Evolutionary conservation across 495 filamentous ascomycete genomes (phyloP).

Genomic region (Xylaria nigripes): DNA sequence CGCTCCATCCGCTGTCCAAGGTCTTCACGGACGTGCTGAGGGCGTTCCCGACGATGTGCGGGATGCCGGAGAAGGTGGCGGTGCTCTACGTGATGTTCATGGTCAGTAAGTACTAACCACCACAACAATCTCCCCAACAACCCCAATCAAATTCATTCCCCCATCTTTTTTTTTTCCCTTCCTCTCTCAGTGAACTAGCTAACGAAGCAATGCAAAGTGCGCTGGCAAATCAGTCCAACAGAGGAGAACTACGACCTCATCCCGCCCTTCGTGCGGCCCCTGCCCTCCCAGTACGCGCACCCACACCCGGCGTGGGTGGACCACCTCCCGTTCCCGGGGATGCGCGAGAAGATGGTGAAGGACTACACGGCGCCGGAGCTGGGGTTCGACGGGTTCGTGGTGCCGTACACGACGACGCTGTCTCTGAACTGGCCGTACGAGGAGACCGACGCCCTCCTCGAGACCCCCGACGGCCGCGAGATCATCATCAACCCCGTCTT

Average conservation of each 20-base stretch:
- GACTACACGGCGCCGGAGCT: conserved; percentile 35
- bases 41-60: conserved; percentile 60
- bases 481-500: conserved; percentile 72
- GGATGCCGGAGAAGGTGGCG: conserved; percentile 67
- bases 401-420: conserved; percentile 66
- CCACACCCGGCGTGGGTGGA: conserved; percentile 73
- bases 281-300: conserved; percentile 49
- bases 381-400: conserved; percentile 69
- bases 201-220: conserved; percentile 42
- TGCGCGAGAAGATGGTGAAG: conserved; percentile 56
- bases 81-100: conserved; percentile 79
- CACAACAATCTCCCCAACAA: no score
- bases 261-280: conserved; percentile 58
- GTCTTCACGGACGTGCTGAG: conserved; percentile 74
- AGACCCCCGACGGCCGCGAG: conserved; percentile 47
- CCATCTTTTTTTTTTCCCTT: neutral
- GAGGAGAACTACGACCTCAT: conserved; percentile 64
- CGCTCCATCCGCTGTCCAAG: conserved; percentile 63
- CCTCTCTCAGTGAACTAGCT: no score
- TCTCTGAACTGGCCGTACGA: conserved; percentile 74
- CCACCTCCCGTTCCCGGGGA: conserved; percentile 63
- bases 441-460: conserved; percentile 50
- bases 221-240: conserved; percentile 71
- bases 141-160: no score
- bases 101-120: conserved; percentile 40